phyloP scores from a whole-genome alignment of 306 rosid genomes.

The Vigna mungo region DNA sequence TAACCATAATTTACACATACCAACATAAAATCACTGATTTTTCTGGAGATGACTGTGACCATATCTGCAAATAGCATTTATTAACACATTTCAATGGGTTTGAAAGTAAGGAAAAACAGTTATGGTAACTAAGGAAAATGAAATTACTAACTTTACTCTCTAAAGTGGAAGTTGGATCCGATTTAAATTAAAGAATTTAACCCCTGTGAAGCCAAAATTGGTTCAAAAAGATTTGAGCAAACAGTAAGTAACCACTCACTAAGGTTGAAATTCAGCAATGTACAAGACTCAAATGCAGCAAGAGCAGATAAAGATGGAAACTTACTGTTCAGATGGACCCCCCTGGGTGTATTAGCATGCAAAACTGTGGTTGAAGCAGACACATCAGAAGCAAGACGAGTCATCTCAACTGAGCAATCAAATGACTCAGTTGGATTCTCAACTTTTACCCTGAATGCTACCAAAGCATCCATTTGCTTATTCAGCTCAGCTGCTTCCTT shows the following conservation, averaged over 20 bases:
- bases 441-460: constrained; percentile 73
- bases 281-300: background rate
- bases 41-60: background rate
- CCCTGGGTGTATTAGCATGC: constrained; percentile 61
- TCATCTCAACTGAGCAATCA: constrained; percentile 56
- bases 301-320: background rate
- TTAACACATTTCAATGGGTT: background rate
- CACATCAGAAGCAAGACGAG: constrained; percentile 62
- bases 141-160: background rate
- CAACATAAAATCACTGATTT: background rate
- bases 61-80: background rate
- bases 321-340: constrained; percentile 51
- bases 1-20: background rate
- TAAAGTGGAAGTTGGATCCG: background rate
- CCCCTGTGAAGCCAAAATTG: background rate
- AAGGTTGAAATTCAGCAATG: background rate
- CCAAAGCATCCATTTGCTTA: constrained; percentile 76
- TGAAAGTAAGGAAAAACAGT: background rate
- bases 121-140: background rate
- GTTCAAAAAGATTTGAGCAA: background rate
- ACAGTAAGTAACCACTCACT: background rate
- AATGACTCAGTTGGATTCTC: constrained; percentile 54
- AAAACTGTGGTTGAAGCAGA: constrained; percentile 57
- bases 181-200: background rate
- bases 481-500: constrained; percentile 66